phyloP scores from a whole-genome alignment of 352 stramenopile genomes.

The Phytophthora capsici region DNA sequence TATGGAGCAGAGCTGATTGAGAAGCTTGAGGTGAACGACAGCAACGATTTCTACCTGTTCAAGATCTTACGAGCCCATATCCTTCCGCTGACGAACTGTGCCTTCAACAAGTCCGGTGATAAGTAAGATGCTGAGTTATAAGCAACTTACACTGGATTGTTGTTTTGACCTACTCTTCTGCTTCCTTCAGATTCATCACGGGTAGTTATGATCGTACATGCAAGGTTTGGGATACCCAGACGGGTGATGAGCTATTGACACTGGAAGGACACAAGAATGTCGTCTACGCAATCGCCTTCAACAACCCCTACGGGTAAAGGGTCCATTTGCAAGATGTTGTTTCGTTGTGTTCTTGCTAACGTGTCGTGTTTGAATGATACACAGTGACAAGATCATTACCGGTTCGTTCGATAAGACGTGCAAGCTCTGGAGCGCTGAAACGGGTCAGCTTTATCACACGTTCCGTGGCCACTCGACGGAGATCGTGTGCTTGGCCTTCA shows the following conservation, averaged over 20 bases:
- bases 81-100: conserved; percentile 95
- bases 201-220: conserved; percentile 95
- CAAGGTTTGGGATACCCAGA: conserved; percentile 96
- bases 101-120: conserved; percentile 97
- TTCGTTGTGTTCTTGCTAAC: conserved; percentile 1
- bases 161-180: background rate
- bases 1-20: conserved; percentile 90
- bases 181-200: conserved; percentile 90
- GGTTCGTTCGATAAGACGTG: conserved; percentile 97
- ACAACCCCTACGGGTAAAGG: conserved; percentile 94
- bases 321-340: background rate
- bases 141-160: background rate
- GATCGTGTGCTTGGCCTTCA: conserved; percentile 97
- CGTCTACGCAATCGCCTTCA: conserved; percentile 97
- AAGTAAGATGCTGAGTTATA: conserved; percentile 58
- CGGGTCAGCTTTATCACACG: conserved; percentile 94
- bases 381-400: conserved; percentile 94
- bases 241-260: conserved; percentile 93
- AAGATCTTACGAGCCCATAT: conserved; percentile 97
- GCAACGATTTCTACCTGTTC: conserved; percentile 96
- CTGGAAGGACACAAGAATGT: conserved; percentile 97
- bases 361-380: background rate
- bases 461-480: conserved; percentile 95
- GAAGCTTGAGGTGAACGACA: conserved; percentile 95
- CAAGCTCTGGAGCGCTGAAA: conserved; percentile 96